Evolutionary conservation across 257 asterid genomes (phyloP).

Genomic region (Solanum chilense): DNA sequence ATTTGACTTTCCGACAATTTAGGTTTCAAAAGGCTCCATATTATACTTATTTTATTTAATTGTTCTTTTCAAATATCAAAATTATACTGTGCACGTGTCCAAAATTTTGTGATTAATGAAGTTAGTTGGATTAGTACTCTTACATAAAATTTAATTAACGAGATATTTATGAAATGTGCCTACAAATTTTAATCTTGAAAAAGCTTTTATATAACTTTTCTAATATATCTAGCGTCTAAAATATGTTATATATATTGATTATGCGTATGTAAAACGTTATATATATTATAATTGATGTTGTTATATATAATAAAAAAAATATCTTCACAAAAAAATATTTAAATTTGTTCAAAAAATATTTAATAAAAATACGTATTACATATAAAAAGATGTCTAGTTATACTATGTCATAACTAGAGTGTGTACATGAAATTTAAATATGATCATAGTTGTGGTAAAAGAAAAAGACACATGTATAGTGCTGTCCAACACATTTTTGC

Average conservation of each 20-base stretch:
- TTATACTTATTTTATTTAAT: not conserved
- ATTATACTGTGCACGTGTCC: not conserved
- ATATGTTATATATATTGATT: not conserved
- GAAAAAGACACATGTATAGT: not conserved
- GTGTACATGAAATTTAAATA: not conserved
- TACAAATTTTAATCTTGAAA: not conserved
- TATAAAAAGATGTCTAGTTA: not conserved
- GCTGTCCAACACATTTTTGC: conserved; percentile 6
- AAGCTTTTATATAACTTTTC: accelerated
- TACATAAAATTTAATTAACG: not conserved
- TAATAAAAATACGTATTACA: not conserved
- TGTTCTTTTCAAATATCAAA: not conserved
- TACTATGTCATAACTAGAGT: accelerated
- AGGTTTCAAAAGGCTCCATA: not conserved
- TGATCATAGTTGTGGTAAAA: not conserved
- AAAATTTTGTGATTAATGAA: not conserved
- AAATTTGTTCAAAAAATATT: not conserved
- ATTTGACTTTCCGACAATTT: not conserved
- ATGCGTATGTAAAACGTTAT: not conserved
- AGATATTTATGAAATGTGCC: not conserved
- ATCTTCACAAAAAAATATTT: not conserved
- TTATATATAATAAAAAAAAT: not conserved
- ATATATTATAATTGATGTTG: not conserved
- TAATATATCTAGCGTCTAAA: not conserved
- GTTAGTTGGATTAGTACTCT: not conserved